Evolutionary conservation across 139 green algal genomes (phyloP).

Genomic region (Tetradesmus lagerheimii): DNA sequence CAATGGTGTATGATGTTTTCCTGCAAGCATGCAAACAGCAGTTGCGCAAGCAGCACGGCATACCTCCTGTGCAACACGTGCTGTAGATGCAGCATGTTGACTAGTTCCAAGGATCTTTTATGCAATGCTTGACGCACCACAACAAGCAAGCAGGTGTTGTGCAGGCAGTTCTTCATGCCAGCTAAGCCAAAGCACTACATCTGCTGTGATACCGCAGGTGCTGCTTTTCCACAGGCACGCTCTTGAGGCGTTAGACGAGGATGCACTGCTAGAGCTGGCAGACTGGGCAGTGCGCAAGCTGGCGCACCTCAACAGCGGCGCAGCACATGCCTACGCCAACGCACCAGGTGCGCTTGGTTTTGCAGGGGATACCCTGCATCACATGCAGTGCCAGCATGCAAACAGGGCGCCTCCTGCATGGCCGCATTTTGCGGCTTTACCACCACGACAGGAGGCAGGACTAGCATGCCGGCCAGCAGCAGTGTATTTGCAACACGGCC

Average conservation of each 20-base stretch:
- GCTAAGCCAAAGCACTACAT: no score
- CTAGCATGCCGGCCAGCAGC: no score
- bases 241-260: constrained; percentile 69
- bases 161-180: no score
- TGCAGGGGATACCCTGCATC: no score
- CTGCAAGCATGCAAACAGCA: not conserved
- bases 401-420: no score
- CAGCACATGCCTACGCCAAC: not conserved
- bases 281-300: constrained; percentile 88
- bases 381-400: no score
- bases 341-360: not conserved
- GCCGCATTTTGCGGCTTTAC: no score
- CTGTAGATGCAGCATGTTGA: not conserved
- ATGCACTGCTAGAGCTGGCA: constrained; percentile 75
- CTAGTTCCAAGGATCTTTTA: not conserved
- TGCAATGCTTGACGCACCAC: not conserved
- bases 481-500: no score
- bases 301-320: constrained; percentile 67
- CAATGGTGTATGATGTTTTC: not conserved
- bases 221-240: constrained; percentile 76
- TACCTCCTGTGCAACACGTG: no score
- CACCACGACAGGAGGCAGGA: no score
- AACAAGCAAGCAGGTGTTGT: not conserved
- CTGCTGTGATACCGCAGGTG: constrained; percentile 58
- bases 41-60: no score